A percentile compares a stretch with the other conserved stretches of the same genome.
These are phyloP conservation scores for Cutaneotrichosporon spelunceum DNA, from an alignment of 1,284 basidiomycete species.

Conservation along the genomic window DNA sequence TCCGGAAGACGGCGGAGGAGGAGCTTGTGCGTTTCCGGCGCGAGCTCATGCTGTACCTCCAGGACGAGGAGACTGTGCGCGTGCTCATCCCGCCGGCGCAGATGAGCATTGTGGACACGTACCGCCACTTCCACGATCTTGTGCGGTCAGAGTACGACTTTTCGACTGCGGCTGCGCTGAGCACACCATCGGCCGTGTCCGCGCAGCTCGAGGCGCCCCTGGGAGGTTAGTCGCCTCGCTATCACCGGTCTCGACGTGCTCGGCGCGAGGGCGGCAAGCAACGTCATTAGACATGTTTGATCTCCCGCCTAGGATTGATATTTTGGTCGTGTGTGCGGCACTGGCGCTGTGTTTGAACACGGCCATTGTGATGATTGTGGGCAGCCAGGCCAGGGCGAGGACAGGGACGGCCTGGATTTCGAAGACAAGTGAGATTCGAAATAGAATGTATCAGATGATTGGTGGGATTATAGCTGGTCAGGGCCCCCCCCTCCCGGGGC, in stretches of 20 bases:
- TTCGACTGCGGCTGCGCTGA: conserved; percentile 46
- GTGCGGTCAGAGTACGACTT: conserved; percentile 54
- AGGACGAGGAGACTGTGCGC: conserved; percentile 69
- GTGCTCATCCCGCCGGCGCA: conserved; percentile 72
- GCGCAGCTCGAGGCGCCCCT: conserved; percentile 18
- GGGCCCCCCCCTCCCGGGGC: background rate
- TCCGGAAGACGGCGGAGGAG: conserved; percentile 54
- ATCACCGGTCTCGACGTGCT: too few relatives aligned
- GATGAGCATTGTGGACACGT: conserved; percentile 67
- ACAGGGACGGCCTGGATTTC: background rate
- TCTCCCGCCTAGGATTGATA: background rate
- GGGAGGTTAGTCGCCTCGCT: background rate
- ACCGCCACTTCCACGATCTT: conserved; percentile 64
- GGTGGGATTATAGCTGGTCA: background rate
- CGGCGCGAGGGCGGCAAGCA: background rate
- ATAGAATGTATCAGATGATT: background rate
- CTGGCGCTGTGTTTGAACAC: too few relatives aligned
- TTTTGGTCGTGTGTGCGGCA: background rate
- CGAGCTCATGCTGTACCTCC: conserved; percentile 68
- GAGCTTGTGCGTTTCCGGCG: conserved; percentile 60
- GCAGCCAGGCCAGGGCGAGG: too few relatives aligned
- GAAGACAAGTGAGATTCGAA: background rate
- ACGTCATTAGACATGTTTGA: background rate
- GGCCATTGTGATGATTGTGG: background rate
- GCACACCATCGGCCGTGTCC: conserved; percentile 45